These are phyloP conservation scores for Rhododendron mucronatum DNA, from an alignment of 148 eudicot genomes.

Conservation along the genomic window DNA sequence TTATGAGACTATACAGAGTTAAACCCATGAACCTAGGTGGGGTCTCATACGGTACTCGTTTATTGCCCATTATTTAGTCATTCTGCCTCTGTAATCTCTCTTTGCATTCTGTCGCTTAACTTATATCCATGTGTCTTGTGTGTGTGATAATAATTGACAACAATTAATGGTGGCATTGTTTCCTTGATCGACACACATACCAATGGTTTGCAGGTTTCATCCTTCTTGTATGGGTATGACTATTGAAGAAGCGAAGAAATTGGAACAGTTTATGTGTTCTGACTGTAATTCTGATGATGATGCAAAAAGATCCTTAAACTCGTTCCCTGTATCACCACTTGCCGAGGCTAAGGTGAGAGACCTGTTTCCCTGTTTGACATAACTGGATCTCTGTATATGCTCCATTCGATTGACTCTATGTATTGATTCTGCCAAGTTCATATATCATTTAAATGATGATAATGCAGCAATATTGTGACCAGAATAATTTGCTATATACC, in stretches of 20 bases:
- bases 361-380: constrained; percentile 10
- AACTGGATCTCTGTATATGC: neutral
- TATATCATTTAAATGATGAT: neutral
- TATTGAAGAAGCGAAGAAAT: constrained; percentile 86
- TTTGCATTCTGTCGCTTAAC: constrained; percentile 1
- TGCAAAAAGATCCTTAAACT: constrained; percentile 49
- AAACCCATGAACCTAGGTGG: neutral
- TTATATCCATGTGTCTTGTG: neutral
- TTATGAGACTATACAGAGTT: neutral
- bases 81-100: neutral
- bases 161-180: neutral
- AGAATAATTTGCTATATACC: neutral
- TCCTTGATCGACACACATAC: neutral
- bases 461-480: neutral
- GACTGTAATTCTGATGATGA: constrained; percentile 75
- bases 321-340: constrained; percentile 47
- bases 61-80: neutral
- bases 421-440: neutral
- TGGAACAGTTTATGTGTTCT: constrained; percentile 80
- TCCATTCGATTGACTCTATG: neutral
- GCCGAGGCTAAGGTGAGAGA: constrained; percentile 58
- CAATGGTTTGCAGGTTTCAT: constrained; percentile 68
- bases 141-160: neutral
- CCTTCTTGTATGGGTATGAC: constrained; percentile 93
- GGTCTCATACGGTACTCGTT: neutral